phyloP scores from a whole-genome alignment of 1,284 basidiomycete genomes.

The Megacollybia platyphylla region DNA sequence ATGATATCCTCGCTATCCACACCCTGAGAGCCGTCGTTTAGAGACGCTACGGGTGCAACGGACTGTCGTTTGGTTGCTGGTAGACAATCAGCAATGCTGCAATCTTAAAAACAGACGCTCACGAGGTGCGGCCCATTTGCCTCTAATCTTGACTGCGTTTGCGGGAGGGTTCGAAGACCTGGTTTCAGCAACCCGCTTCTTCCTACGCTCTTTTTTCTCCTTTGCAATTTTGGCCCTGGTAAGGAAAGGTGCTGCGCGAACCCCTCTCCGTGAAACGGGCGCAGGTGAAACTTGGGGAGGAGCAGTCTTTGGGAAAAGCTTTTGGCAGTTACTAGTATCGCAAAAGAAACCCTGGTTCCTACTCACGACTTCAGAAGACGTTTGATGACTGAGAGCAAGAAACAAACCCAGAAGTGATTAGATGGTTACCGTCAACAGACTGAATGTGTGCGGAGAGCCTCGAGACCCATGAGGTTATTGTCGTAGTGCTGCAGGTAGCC shows the following conservation, averaged over 20 bases:
- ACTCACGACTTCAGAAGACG: conserved; percentile 2
- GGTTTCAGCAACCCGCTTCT: conserved; percentile 14
- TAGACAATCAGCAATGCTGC: conserved; percentile 1
- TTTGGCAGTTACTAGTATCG: conserved; percentile 28
- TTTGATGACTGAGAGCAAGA: conserved; percentile 2
- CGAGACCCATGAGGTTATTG: conserved; percentile 44
- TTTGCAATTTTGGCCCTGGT: conserved; percentile 30
- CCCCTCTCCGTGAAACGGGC: conserved; percentile 22
- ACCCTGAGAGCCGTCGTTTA: conserved; percentile 45
- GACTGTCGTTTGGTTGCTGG: conserved; percentile 34
- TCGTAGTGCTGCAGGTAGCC: conserved; percentile 29
- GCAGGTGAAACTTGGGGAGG: conserved; percentile 24
- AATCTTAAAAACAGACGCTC: conserved; percentile 4
- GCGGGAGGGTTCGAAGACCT: conserved; percentile 16
- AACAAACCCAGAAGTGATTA: conserved; percentile 46
- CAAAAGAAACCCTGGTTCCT: conserved; percentile 52
- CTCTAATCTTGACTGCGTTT: conserved; percentile 40
- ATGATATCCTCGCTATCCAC: conserved; percentile 59
- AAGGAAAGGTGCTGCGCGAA: conserved; percentile 19
- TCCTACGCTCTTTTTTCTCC: conserved; percentile 29
- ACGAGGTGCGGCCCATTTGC: conserved; percentile 47
- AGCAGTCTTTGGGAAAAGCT: conserved; percentile 31
- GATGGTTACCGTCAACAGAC: conserved; percentile 46
- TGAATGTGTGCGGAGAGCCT: conserved; percentile 30
- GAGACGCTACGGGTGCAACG: conserved; percentile 22